Evolutionary conservation across 192 early-diverging fungal species (phyloP), one percentile per base, ranked within the genome.

Genomic region (Paraglomus occultum): DNA sequence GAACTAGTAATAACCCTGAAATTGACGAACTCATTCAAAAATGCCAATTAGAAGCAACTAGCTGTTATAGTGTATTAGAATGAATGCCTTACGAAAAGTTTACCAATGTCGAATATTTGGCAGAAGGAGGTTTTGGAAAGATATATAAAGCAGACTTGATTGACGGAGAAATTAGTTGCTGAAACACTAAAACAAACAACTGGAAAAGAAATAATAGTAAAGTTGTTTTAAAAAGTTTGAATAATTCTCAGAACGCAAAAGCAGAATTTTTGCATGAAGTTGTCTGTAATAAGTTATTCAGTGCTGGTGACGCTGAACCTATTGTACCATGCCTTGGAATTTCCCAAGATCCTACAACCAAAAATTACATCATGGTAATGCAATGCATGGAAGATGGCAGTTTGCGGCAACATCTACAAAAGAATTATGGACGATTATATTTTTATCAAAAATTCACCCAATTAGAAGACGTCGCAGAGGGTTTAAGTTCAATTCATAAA

Each of bases 171-270:
- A n/a, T 11, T 20, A 48, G 62, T n/a, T 15, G 23, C 9, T 64
- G 47, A 17, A 40, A 47, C 48, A 1, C 17, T 5, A 18, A 46
- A 48, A 18, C 20, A 4, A 64, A 49, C 11, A 1, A 49, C 4
- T 64, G 62, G 44, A n/a, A 47, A 47, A 6, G 62, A 31, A 2
- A 31, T 20, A 5, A 5, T 31, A 8, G 14, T 1, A 12, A 49
- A 39, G 62, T 64, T 23, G 62, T 18, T 2, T 47, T 64, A 15
- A 64, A 64, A 48, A 64, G n/a, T 43, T 23, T 64, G 22, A 46
- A 64, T 31, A 48, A 18, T 15, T 43, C 45, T 48, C 18, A 49
- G 11, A 7, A 48, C 12, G 8, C 6, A 20, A 48, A 18, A 4
- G 17, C 9, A 7, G 62, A 64, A 8, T 48, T 64, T 64, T 47